Evolutionary conservation across 176 grass and related monocot species (phyloP).

Genomic region (Oryza brachyantha): DNA sequence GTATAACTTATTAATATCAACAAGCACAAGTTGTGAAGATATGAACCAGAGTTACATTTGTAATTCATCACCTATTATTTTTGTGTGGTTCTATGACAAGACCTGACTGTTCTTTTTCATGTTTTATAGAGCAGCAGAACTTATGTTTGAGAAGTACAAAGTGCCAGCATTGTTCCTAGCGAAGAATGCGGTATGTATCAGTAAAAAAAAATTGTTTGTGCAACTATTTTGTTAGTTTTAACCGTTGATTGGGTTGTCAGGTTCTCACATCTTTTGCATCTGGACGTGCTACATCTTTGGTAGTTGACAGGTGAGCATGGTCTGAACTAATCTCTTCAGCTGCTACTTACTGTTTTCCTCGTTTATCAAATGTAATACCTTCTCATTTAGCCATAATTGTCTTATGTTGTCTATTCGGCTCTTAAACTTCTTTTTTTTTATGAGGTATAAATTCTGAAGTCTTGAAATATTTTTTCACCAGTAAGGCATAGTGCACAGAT

Average conservation of each 20-base stretch:
- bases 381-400: slow-evolving; percentile 5
- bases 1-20: background rate
- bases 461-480: slow-evolving; percentile 6
- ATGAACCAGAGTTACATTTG: background rate
- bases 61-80: background rate
- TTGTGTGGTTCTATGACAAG: background rate
- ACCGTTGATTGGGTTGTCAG: slow-evolving; percentile 44
- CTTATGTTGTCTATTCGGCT: background rate
- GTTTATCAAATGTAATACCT: background rate
- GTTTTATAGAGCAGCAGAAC: slow-evolving; percentile 75
- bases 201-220: slow-evolving; percentile 22
- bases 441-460: background rate
- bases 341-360: slow-evolving; percentile 3
- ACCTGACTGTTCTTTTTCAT: slow-evolving; percentile 38
- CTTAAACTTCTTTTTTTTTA: background rate
- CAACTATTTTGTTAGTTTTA: slow-evolving; percentile 38
- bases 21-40: background rate
- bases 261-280: slow-evolving; percentile 99
- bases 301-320: slow-evolving; percentile 88
- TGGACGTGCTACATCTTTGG: slow-evolving; percentile 93
- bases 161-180: slow-evolving; percentile 94
- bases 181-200: slow-evolving; percentile 90
- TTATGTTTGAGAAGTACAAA: slow-evolving; percentile 99
- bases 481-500: background rate
- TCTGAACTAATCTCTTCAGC: background rate